These are phyloP conservation scores for Collybiopsis luxurians DNA, from an alignment of 768 basidiomycete genomes.

Conservation along the genomic window DNA sequence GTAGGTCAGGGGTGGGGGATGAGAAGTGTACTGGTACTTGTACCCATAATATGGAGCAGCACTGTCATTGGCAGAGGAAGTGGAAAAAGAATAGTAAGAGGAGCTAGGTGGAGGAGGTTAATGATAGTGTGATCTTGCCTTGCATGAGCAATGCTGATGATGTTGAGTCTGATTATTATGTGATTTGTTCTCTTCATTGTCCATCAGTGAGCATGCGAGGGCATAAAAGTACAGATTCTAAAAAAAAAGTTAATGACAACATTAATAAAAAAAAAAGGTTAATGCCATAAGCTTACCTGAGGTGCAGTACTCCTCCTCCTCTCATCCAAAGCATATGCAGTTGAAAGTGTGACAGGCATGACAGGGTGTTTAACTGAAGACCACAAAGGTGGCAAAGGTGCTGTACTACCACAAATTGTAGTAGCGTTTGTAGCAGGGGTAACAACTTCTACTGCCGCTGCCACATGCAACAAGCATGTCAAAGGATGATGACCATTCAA, in stretches of 20 bases:
- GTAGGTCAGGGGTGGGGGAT: too few relatives aligned
- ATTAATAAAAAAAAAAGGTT: not conserved
- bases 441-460: too few relatives aligned
- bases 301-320: slow-evolving; percentile 45
- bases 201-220: slow-evolving; percentile 67
- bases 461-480: too few relatives aligned
- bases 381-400: slow-evolving; percentile 14
- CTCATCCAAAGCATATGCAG: slow-evolving; percentile 56
- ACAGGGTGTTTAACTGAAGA: slow-evolving; percentile 21
- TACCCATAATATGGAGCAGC: slow-evolving; percentile 30
- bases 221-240: slow-evolving; percentile 79
- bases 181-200: slow-evolving; percentile 43
- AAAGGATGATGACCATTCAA: too few relatives aligned
- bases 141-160: slow-evolving; percentile 49
- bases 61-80: too few relatives aligned
- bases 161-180: too few relatives aligned
- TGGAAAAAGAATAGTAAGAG: slow-evolving; percentile 27
- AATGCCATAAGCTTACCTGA: slow-evolving; percentile 44
- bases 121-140: slow-evolving; percentile 58
- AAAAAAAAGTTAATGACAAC: slow-evolving; percentile 5
- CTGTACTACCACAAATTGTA: slow-evolving; percentile 13
- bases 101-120: slow-evolving; percentile 41
- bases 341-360: slow-evolving; percentile 57
- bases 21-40: too few relatives aligned
- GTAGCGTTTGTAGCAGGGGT: slow-evolving; percentile 17